Evolutionary conservation across 2,329 filamentous ascomycete genomes (phyloP), one percentile per base, ranked within the genome.

Genomic region (Aureobasidium sp.): DNA sequence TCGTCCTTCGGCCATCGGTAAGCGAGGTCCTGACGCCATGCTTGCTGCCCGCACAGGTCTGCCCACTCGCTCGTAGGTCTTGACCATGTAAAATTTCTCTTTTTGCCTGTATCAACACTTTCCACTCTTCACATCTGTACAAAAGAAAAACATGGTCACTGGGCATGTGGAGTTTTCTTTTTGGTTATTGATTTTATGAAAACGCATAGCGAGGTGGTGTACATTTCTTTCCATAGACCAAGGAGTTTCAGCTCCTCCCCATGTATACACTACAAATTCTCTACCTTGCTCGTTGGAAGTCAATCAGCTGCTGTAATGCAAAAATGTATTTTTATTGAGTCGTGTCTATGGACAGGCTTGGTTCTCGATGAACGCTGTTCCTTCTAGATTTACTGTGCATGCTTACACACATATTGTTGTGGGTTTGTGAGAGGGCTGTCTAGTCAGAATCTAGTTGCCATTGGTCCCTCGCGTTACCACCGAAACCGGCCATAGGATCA

Each of bases 21-120:
- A 57, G 38, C 49, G 61, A 25, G 64, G 61, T 4, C 61, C 65
- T 25, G 63, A 63, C 10, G 65, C 65, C 31, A 63, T 65, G 62
- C 51, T 61, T n/a, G 43, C 47, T 35, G 46, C 60, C 4, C 50
- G 29, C 11, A 57, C 51, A 9, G 50, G 60, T 21, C 29, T 60
- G 37, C 38, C 45, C 11, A 9, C 29, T 29, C 54, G 54, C 27
- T 40, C 27, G 17, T 45, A 31, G 23, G 13, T 31, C 11, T 9
- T 35, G 15, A 57, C 1, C 51, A 19, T 27, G 54, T 11, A 1
- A 15, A 15, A 3, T 23, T 57, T 45, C 15, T 7, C 8, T 29
- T 55, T 31, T 31, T 29, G 23, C 7, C 8, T 23, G 25, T 45
- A 57, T n/a, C 17, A 19, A 31, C 29, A 19, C 7, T 40, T 40